These are phyloP conservation scores for Neopestalotiopsis sp. DNA, from an alignment of 2,329 filamentous ascomycete species.

Conservation along the genomic window DNA sequence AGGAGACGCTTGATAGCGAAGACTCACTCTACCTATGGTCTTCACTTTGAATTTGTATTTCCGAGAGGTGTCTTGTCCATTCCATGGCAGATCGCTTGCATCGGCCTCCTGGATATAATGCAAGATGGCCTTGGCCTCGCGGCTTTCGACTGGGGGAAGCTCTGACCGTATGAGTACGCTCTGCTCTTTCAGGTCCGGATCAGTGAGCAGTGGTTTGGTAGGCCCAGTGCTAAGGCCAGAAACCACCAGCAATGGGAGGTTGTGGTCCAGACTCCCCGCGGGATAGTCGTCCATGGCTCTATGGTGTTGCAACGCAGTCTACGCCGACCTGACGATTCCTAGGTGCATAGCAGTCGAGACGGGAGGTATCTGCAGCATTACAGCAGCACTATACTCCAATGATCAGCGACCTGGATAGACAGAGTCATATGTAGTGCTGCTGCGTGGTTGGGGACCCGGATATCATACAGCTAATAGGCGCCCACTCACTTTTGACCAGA, in stretches of 20 bases:
- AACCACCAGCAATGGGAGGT: slow-evolving; percentile 82
- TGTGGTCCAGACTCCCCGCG: slow-evolving; percentile 80
- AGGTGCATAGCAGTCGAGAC: neutral
- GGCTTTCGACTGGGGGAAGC: slow-evolving; percentile 68
- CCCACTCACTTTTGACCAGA: neutral
- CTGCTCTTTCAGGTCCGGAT: slow-evolving; percentile 60
- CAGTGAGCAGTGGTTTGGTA: slow-evolving; percentile 46
- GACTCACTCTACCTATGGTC: slow-evolving; percentile 79
- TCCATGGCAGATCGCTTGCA: slow-evolving; percentile 71
- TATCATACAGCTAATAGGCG: neutral
- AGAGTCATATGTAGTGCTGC: neutral
- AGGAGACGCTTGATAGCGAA: neutral
- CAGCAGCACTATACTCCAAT: neutral
- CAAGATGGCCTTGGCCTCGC: slow-evolving; percentile 69
- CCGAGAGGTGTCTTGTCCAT: slow-evolving; percentile 57
- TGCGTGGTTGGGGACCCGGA: neutral
- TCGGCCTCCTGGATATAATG: slow-evolving; percentile 71
- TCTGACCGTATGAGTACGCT: slow-evolving; percentile 73
- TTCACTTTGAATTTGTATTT: slow-evolving; percentile 71
- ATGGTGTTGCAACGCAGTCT: neutral
- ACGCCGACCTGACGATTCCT: neutral
- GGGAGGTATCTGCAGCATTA: neutral
- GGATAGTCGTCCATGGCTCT: slow-evolving; percentile 79
- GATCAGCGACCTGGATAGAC: neutral
- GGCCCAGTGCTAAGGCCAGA: slow-evolving; percentile 69